Base-by-base conservation (phyloP, 2,329 filamentous ascomycete species). In the Hansfordia pulvinata region DNA sequence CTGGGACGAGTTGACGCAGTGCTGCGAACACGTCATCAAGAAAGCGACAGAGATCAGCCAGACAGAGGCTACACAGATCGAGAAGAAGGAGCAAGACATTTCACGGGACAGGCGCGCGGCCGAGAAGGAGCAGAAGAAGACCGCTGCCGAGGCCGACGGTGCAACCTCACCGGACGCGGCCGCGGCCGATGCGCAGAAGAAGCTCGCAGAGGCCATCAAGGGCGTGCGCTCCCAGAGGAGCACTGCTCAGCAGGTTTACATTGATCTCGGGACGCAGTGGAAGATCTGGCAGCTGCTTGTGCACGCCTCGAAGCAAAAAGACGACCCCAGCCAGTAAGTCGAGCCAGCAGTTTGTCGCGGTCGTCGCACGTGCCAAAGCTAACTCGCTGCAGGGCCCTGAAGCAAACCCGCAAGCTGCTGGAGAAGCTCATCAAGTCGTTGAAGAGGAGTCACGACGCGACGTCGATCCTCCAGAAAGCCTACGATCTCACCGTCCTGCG, bases 301-400 rank as follows among this genome's bases (percentile, higher is more conserved):
- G n/a, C 10, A 30, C 16, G 15, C 12, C 17, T 23, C 13, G 8
- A n/a, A n/a, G n/a, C 39, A 49, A 6, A 34, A 54, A 4, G 46
- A 43, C 21, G 42, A 44, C 3, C 32, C 29, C 12, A 40, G 51
- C 16, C 36, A 43, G 58, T 60, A 46, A 32, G 44, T 39, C 6
- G 8, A n/a, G n/a, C n/a, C n/a, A n/a, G n/a, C n/a, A n/a, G n/a
- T n/a, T n/a, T n/a, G n/a, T n/a, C n/a, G n/a, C n/a, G n/a, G n/a
- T n/a, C 11, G 12, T 19, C 16, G 4, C 11, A 8, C 10, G 8
- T 11, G 8, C 8, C 5, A 17, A 30, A 19, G 17, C 30, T 40
- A 11, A 38, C 23, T 15, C n/a, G 14, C 8, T 2, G 4, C 22
- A 42, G 41, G 23, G 31, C 30, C 5, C 27, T 42, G n/a, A 37